These are phyloP conservation scores for Fimicolochytrium jonesii DNA, from an alignment of 192 early-diverging fungal genomes.

Conservation along the genomic window DNA sequence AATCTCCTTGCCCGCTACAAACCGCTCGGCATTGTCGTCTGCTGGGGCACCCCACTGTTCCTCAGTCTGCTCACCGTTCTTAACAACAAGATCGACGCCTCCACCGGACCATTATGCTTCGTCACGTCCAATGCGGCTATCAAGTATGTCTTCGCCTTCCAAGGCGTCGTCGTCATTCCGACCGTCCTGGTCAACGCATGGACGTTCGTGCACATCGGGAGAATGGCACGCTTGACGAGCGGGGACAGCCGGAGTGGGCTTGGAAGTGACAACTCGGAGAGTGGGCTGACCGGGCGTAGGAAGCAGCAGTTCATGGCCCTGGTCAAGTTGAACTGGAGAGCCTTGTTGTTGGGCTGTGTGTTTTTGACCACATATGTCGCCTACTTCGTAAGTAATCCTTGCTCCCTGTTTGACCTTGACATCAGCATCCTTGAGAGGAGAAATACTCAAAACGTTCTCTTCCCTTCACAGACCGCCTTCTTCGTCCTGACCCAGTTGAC, in stretches of 20 bases:
- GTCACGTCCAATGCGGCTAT: constrained; percentile 8
- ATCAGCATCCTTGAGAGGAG: no score
- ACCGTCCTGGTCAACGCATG: constrained; percentile 15
- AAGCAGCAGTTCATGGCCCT: constrained; percentile 22
- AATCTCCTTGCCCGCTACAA: constrained; percentile 22
- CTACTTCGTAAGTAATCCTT: constrained; percentile 14
- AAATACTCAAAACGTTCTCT: no score
- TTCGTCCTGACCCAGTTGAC: not conserved
- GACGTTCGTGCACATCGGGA: constrained; percentile 24
- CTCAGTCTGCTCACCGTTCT: constrained; percentile 12
- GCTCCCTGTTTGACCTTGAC: not conserved
- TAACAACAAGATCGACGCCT: constrained; percentile 8
- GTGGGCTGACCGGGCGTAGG: not conserved
- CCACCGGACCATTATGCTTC: constrained; percentile 19
- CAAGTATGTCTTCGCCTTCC: constrained; percentile 13
- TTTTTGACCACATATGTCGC: constrained; percentile 17
- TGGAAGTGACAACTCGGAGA: not conserved
- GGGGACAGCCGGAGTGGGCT: not conserved
- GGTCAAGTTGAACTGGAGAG: constrained; percentile 27
- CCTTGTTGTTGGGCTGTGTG: constrained; percentile 17
- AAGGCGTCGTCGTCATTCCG: constrained; percentile 18
- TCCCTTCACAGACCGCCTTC: not conserved
- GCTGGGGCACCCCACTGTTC: constrained; percentile 24
- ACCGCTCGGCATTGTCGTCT: constrained; percentile 18
- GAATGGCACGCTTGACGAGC: not conserved